Evolutionary conservation across 1,139 yeast species (phyloP), one percentile per base, ranked within the genome.

Genomic region (Lodderomyces metapsilosis): DNA sequence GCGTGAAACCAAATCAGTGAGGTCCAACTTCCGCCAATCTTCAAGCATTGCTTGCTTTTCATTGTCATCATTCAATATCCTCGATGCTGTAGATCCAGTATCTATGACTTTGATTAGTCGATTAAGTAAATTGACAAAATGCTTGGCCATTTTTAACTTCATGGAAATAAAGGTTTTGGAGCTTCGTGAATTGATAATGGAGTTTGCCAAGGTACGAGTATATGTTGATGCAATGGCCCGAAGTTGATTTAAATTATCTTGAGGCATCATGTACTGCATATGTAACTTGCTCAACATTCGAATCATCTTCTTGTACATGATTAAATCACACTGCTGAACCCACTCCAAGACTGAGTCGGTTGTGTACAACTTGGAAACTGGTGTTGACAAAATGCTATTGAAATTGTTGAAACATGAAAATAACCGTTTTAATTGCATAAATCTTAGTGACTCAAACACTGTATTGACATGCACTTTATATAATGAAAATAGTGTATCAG

Each of bases 261-360:
- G 64, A 2, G 88, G 87, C 8, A 83, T 76, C 41, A 71, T 71
- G 34, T 49, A 53, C 51, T 84, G 87, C 32, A 81, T 61, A n/a
- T 80, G 79, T 44, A 85, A 62, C 32, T 83, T 83, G n/a, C 84
- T 74, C 46, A 88, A 61, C 74, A 84, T 73, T 49, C 78, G 78
- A 15, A 82, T 71, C 70, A 86, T 68, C 7, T 76, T 66, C 45
- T 74, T 76, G 61, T 84, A 85, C 64, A 83, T 75, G 10, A 75
- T 62, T 50, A 75, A 56, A 58, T 89, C 96, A 56, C 89, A 84
- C 36, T 73, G 64, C 38, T 72, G 57, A 13, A 86, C 74, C 95
- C 95, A 87, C 13, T 73, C 74, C 6, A 69, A 56, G 7, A 82
- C 57, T 4, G 62, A 57, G n/a, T 76, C 76, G 9, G 76, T 65